phyloP scores from a whole-genome alignment of 1,139 yeast genomes.

The Pichia sp. region DNA sequence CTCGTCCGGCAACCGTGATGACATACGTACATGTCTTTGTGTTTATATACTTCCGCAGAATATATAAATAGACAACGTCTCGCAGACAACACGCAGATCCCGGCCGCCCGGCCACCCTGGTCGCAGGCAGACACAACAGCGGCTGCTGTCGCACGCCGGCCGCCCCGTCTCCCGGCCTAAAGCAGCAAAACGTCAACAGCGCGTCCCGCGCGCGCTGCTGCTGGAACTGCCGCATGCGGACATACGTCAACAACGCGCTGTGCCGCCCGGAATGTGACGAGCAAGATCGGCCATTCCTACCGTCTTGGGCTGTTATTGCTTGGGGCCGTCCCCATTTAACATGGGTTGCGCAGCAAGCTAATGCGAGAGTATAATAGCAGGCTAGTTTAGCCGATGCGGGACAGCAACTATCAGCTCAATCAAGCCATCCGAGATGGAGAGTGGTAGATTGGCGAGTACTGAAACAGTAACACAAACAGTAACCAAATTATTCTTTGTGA shows the following conservation, averaged over 20 bases:
- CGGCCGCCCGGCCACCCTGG: too few relatives aligned
- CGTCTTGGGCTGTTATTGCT: background rate
- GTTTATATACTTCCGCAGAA: background rate
- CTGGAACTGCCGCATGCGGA: background rate
- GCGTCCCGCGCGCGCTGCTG: background rate
- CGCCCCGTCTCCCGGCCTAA: background rate
- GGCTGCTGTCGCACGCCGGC: background rate
- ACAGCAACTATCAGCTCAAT: background rate
- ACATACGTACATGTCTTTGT: too few relatives aligned
- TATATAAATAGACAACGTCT: background rate
- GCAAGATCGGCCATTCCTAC: background rate
- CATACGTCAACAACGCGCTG: background rate
- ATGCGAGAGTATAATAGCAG: background rate
- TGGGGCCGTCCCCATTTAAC: too few relatives aligned
- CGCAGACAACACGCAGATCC: too few relatives aligned
- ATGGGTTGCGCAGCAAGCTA: background rate
- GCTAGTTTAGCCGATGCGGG: background rate
- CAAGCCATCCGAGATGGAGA: too few relatives aligned
- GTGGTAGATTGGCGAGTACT: too few relatives aligned
- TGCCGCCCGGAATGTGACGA: background rate
- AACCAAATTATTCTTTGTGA: background rate
- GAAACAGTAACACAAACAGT: too few relatives aligned
- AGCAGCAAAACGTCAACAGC: background rate
- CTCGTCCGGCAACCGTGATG: conserved; percentile 21
- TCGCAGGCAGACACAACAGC: too few relatives aligned